Evolutionary conservation across 78 protist species (phyloP).

Genomic region (Neovahlkampfia damariscottae): DNA sequence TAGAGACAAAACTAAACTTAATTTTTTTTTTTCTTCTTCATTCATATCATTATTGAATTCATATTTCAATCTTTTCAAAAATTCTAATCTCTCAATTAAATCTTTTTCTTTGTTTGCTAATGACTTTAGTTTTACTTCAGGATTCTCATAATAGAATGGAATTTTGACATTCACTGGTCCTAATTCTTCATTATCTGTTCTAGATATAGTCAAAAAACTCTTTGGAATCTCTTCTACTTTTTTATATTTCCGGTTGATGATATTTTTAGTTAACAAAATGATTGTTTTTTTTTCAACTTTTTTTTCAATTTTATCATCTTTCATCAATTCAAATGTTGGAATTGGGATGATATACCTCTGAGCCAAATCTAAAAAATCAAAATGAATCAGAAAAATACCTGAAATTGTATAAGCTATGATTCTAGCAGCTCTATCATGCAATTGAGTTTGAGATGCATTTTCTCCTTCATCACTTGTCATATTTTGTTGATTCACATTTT

Average conservation of each 20-base stretch:
- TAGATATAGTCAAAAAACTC: background rate
- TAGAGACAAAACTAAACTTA: too few relatives aligned
- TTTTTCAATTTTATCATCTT: background rate
- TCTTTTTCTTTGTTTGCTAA: background rate
- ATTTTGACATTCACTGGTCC: background rate
- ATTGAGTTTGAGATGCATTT: background rate
- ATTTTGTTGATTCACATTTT: background rate
- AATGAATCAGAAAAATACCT: background rate
- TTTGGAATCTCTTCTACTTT: background rate
- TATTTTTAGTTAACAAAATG: background rate
- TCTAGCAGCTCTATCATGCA: background rate
- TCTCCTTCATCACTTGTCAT: background rate
- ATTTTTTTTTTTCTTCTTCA: background rate
- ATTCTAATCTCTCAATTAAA: background rate
- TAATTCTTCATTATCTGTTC: background rate
- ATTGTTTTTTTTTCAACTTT: background rate
- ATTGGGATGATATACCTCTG: background rate
- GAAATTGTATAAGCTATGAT: background rate
- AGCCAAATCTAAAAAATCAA: background rate
- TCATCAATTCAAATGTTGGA: background rate
- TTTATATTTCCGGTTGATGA: background rate
- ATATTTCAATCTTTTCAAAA: background rate
- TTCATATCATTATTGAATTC: background rate
- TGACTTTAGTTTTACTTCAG: background rate
- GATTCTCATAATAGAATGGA: background rate